These are phyloP conservation scores for Exophiala sp. DNA, from an alignment of 2,329 filamentous ascomycete species.

Conservation along the genomic window DNA sequence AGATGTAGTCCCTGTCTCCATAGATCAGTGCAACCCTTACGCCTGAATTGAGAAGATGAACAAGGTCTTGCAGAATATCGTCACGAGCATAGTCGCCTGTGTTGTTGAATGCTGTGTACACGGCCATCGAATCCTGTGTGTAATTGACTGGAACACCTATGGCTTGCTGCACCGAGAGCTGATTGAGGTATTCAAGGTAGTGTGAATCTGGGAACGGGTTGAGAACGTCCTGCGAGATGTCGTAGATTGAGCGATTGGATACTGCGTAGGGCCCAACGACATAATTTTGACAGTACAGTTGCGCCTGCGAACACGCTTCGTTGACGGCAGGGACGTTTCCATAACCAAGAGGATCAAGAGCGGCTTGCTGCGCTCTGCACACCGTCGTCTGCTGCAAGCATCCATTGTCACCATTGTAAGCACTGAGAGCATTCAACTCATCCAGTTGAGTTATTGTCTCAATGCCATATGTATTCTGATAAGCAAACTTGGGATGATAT, in stretches of 20 bases:
- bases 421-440: slow-evolving; percentile 27
- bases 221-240: slow-evolving; percentile 54
- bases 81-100: slow-evolving; percentile 29
- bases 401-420: slow-evolving; percentile 26
- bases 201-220: slow-evolving; percentile 58
- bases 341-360: slow-evolving; percentile 24
- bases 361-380: slow-evolving; percentile 25
- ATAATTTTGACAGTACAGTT: slow-evolving; percentile 33
- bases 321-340: slow-evolving; percentile 28
- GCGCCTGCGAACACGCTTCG: slow-evolving; percentile 28
- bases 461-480: slow-evolving; percentile 56
- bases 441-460: slow-evolving; percentile 45
- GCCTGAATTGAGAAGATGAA: slow-evolving; percentile 35
- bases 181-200: slow-evolving; percentile 59
- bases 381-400: slow-evolving; percentile 27
- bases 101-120: slow-evolving; percentile 30
- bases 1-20: slow-evolving; percentile 33
- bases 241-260: slow-evolving; percentile 46
- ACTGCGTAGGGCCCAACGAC: slow-evolving; percentile 40
- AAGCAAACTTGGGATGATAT: slow-evolving; percentile 41
- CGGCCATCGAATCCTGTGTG: slow-evolving; percentile 33
- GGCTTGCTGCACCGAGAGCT: slow-evolving; percentile 50
- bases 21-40: slow-evolving; percentile 47
- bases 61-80: slow-evolving; percentile 31
- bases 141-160: slow-evolving; percentile 53